A percentile compares a stretch with the other conserved stretches of the same genome.
phyloP scores from a whole-genome alignment of 176 grass and related monocot species.

The Elymus sibiricus region DNA sequence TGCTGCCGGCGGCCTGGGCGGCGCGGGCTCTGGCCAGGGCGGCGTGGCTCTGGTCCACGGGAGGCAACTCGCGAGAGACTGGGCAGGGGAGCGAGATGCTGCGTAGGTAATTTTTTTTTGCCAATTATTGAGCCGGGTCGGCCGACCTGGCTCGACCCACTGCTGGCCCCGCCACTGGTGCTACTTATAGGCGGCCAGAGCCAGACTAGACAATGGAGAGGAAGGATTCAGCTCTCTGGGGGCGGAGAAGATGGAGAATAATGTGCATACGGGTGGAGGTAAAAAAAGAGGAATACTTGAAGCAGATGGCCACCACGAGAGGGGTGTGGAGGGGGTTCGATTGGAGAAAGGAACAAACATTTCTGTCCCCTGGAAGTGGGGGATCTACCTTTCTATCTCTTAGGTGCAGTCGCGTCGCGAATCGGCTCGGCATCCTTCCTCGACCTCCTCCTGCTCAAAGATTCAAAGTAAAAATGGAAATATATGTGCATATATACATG shows the following conservation, averaged over 20 bases:
- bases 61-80: too few species aligned
- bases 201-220: neutral
- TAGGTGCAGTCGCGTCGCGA: constrained; percentile 15
- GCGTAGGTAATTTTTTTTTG: too few species aligned
- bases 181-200: constrained; percentile 43
- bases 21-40: too few species aligned
- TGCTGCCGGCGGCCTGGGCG: too few species aligned
- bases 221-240: neutral
- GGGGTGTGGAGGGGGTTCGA: neutral
- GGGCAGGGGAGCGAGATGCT: too few species aligned
- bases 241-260: neutral
- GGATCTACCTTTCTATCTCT: constrained; percentile 52
- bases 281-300: neutral
- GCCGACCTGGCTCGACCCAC: too few species aligned
- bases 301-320: neutral
- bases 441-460: neutral
- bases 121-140: too few species aligned
- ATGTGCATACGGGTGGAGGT: neutral
- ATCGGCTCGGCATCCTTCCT: constrained; percentile 26
- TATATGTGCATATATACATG: neutral
- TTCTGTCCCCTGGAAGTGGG: constrained; percentile 35
- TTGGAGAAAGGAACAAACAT: constrained; percentile 24
- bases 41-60: too few species aligned
- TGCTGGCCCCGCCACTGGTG: too few species aligned
- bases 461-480: neutral